Evolutionary conservation across 257 asterid genomes (phyloP).

Genomic region (Gentiana macrophylla): DNA sequence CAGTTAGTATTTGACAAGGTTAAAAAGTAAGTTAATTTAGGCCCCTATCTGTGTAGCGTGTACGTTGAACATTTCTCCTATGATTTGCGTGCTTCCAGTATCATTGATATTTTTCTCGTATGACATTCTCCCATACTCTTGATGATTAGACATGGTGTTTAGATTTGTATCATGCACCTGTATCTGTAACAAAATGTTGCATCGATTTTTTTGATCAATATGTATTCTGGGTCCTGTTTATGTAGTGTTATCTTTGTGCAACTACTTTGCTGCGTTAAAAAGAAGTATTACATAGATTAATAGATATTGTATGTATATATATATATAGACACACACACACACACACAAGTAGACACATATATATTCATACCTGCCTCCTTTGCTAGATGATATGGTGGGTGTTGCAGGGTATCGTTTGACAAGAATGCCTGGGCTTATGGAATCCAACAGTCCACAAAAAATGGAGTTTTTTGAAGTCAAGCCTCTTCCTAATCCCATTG

Average conservation of each 20-base stretch:
- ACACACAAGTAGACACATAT: too few species aligned
- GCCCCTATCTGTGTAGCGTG: background rate
- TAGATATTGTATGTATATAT: too few species aligned
- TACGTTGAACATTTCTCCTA: background rate
- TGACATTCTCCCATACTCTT: background rate
- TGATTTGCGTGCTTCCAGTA: background rate
- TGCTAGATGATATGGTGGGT: slow-evolving; percentile 6
- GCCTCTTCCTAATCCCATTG: slow-evolving; percentile 40
- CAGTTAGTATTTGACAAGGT: background rate
- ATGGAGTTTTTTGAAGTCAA: slow-evolving; percentile 19
- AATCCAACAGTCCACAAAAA: slow-evolving; percentile 12
- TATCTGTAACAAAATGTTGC: too few species aligned
- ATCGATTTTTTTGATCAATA: too few species aligned
- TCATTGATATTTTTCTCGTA: too few species aligned
- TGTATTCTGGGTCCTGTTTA: too few species aligned
- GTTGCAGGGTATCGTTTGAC: slow-evolving; percentile 3
- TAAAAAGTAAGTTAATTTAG: background rate
- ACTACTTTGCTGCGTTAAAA: slow-evolving; percentile 9
- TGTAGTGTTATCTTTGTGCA: slow-evolving; percentile 5
- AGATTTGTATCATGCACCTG: background rate
- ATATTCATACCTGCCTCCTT: slow-evolving; percentile 7
- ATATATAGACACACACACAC: too few species aligned
- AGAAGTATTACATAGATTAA: background rate
- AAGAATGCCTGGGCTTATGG: slow-evolving; percentile 9
- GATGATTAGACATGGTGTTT: background rate